Conservation (phyloP, 306 rosid genomes). For the Prunus salicina region DNA sequence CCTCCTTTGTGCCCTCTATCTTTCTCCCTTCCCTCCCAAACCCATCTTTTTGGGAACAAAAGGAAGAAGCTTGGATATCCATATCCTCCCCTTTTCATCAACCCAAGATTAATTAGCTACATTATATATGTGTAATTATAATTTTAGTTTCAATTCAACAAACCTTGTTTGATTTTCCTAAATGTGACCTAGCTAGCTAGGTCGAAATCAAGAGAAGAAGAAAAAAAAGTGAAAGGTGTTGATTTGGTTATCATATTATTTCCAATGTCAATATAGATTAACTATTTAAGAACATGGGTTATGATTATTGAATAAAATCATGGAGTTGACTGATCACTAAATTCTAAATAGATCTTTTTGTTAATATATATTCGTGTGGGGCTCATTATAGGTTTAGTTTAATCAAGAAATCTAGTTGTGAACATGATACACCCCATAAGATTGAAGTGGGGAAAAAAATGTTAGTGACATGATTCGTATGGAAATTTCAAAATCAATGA, state of each 20-base stretch:
- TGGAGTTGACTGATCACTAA: constrained; percentile 5
- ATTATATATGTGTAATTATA: background rate
- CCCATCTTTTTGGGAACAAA: constrained; percentile 49
- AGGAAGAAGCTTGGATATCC: background rate
- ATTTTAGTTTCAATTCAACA: background rate
- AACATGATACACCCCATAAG: background rate
- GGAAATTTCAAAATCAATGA: too few relatives aligned
- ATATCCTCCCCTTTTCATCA: background rate
- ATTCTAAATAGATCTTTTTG: background rate
- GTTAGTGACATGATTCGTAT: background rate
- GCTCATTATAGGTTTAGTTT: background rate
- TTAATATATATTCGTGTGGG: background rate
- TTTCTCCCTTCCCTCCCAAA: constrained; percentile 14
- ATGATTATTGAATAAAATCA: background rate
- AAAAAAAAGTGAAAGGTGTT: background rate
- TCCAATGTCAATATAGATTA: background rate
- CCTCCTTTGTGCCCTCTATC: constrained; percentile 56
- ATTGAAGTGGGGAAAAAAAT: background rate
- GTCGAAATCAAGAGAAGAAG: background rate
- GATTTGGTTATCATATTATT: constrained; percentile 10
- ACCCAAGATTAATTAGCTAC: background rate
- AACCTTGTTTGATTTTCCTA: background rate
- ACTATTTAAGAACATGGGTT: constrained; percentile 13
- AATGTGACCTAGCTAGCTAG: background rate
- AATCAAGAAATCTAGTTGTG: background rate